Evolutionary conservation across 768 basidiomycete genomes (phyloP).

Genomic region (Lactifluus rugatus): DNA sequence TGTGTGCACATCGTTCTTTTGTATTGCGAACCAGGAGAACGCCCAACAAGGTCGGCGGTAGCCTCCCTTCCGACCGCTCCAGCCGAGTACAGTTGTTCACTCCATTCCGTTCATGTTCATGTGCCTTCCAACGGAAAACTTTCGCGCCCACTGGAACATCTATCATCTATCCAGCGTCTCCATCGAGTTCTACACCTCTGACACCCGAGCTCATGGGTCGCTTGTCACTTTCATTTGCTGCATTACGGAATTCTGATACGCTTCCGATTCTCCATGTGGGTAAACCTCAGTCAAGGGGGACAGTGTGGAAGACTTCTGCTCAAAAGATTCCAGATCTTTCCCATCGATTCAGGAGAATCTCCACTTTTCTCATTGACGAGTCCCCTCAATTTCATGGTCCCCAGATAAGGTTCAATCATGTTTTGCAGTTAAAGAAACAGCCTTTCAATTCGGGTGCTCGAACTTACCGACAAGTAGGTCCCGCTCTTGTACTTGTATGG

Average conservation of each 20-base stretch:
- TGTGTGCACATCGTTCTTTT: constrained; percentile 6
- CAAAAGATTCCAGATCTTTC: constrained; percentile 16
- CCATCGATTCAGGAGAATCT: constrained; percentile 18
- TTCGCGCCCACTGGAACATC: neutral
- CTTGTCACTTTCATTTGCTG: constrained; percentile 14
- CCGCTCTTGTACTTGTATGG: constrained; percentile 20
- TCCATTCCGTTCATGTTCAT: neutral
- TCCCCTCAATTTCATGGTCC: constrained; percentile 15
- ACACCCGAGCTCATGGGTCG: constrained; percentile 1
- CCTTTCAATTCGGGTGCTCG: constrained; percentile 19
- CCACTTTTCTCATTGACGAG: constrained; percentile 13
- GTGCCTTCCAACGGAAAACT: neutral
- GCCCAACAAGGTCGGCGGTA: constrained; percentile 3
- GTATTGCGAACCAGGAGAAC: constrained; percentile 10
- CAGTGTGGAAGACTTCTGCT: constrained; percentile 8
- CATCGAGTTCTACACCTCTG: neutral
- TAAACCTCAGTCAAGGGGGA: constrained; percentile 13
- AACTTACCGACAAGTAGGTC: constrained; percentile 15
- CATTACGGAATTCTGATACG: constrained; percentile 21
- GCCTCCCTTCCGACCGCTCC: neutral
- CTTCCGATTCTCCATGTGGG: constrained; percentile 19
- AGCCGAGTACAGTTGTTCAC: neutral
- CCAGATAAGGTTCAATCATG: constrained; percentile 21
- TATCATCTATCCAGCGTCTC: neutral
- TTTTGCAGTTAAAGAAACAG: constrained; percentile 24